Conservation (phyloP, 192 early-diverging fungal species). For the Coemansia sp. region DNA sequence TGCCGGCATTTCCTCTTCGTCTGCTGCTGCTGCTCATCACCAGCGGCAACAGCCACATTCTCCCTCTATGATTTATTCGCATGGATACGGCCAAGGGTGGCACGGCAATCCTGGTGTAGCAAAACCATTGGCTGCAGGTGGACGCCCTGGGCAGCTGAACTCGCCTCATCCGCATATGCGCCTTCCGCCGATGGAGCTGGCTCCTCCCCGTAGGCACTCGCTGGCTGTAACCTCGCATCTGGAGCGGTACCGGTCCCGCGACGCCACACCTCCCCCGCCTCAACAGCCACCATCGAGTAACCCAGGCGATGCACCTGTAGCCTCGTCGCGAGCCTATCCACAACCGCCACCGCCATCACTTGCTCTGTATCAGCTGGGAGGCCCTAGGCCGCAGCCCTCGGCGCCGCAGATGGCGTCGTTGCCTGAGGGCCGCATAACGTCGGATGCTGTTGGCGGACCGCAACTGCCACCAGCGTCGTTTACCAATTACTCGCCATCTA, state of each 20-base stretch:
- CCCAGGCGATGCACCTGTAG: constrained; percentile 9
- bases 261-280: constrained; percentile 35
- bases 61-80: constrained; percentile 9
- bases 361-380: neutral
- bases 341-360: constrained; percentile 8
- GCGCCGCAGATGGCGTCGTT: constrained; percentile 32
- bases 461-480: constrained; percentile 26
- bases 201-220: constrained; percentile 51
- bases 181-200: constrained; percentile 54
- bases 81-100: constrained; percentile 8
- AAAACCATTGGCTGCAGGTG: neutral
- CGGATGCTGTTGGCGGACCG: neutral
- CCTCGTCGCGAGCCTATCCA: constrained; percentile 4
- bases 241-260: constrained; percentile 50
- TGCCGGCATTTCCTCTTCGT: neutral
- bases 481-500: constrained; percentile 29
- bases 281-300: neutral
- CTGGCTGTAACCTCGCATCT: constrained; percentile 56
- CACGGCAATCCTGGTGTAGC: neutral
- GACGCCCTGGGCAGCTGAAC: neutral
- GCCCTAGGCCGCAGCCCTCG: constrained; percentile 7
- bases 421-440: constrained; percentile 24
- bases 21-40: neutral
- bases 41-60: constrained; percentile 28
- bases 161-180: constrained; percentile 18